phyloP scores from a whole-genome alignment of 148 eudicot genomes.

The Pouteria glomerata region DNA sequence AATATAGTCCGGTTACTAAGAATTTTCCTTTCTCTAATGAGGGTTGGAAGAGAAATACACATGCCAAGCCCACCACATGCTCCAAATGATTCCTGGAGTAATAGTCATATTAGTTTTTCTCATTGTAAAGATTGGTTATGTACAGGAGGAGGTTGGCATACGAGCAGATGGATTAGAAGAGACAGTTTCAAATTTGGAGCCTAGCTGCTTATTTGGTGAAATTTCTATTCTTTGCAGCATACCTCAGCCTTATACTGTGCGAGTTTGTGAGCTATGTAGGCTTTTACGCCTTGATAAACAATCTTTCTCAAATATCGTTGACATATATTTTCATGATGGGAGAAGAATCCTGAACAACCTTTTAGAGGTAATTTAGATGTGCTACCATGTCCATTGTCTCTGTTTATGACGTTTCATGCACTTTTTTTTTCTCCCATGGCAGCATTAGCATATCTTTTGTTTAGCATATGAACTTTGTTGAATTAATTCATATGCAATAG shows the following conservation, averaged over 20 bases:
- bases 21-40: background rate
- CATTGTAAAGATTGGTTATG: background rate
- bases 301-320: conserved; percentile 69
- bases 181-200: conserved; percentile 43
- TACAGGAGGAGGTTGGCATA: conserved; percentile 75
- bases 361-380: conserved; percentile 55
- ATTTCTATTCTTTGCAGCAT: conserved; percentile 84
- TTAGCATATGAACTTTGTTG: background rate
- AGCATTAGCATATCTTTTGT: background rate
- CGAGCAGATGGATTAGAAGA: conserved; percentile 56
- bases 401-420: background rate
- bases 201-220: conserved; percentile 68
- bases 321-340: conserved; percentile 82
- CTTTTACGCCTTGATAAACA: conserved; percentile 89
- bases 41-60: background rate
- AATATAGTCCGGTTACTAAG: background rate
- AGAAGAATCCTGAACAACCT: conserved; percentile 64
- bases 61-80: background rate
- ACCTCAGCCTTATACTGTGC: conserved; percentile 79
- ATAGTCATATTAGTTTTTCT: background rate
- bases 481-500: background rate
- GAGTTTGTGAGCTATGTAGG: conserved; percentile 71
- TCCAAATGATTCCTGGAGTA: background rate
- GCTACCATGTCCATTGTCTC: background rate
- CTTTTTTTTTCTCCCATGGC: background rate